Percentiles rank a stretch among this genome's conserved stretches.
These are phyloP conservation scores for Melastoma candidum DNA, from an alignment of 441 rosid species.

Conservation along the genomic window DNA sequence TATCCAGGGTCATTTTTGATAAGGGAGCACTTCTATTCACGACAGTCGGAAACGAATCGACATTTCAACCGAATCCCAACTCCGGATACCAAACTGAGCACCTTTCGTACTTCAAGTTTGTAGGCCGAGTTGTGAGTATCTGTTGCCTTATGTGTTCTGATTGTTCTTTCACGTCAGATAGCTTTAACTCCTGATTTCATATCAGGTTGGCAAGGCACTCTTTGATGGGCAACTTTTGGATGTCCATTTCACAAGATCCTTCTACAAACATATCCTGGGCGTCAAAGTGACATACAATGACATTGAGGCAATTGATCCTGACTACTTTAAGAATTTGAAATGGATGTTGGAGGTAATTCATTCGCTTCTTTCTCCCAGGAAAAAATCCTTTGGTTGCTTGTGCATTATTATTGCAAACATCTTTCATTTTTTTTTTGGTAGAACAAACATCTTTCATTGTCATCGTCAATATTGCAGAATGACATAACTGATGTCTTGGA, in stretches of 20 bases:
- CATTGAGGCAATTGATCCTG: conserved; percentile 96
- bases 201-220: conserved; percentile 91
- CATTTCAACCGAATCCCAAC: conserved; percentile 97
- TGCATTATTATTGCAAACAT: not conserved
- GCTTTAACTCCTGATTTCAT: too few species aligned
- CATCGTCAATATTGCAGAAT: conserved; percentile 28
- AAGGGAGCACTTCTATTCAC: conserved; percentile 93
- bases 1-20: conserved; percentile 95
- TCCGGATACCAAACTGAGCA: conserved; percentile 96
- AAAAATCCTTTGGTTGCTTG: not conserved
- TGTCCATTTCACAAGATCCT: conserved; percentile 94
- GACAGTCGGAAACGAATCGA: conserved; percentile 92
- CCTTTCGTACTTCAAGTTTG: conserved; percentile 92
- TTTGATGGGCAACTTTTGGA: conserved; percentile 92
- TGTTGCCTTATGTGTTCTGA: conserved; percentile 2
- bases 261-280: conserved; percentile 92
- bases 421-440: not conserved
- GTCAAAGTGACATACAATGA: conserved; percentile 88
- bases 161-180: too few species aligned
- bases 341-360: conserved; percentile 92
- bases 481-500: conserved; percentile 68
- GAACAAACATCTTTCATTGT: not conserved
- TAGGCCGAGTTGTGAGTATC: conserved; percentile 90
- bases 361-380: not conserved
- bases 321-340: conserved; percentile 71